Evolutionary conservation across 2,329 filamentous ascomycete species (phyloP), one percentile per base, ranked within the genome.

Genomic region (Alternaria triticina): DNA sequence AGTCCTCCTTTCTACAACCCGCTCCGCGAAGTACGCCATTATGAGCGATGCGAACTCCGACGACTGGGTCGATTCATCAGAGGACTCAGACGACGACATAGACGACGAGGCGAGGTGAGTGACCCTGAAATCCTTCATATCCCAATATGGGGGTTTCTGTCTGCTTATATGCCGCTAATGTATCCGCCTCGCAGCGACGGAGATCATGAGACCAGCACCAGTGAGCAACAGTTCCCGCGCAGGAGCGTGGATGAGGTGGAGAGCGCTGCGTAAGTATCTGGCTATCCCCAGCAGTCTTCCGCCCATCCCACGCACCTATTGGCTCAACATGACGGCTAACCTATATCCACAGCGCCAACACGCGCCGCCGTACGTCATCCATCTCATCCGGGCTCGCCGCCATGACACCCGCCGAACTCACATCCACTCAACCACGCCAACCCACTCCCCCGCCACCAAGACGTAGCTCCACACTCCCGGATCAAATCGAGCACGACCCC

Each of bases 21-120:
- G 3, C 27, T 44, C 15, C 15, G 13, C 12, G 12, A 22, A 28
- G 15, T 13, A 13, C n/a, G 13, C 20, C 13, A 33, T 15, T 9
- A 62, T 62, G 60, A 62, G 56, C 11, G 13, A 59, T 23, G 30
- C 45, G 6, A 12, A 44, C 12, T 59, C 47, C 12, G 56, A 59
- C 22, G 55, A 57, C 17, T 62, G 56, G 60, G 60, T 54, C 10
- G 51, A 58, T 4, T 23, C 30, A 22, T 49, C 60, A 20, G 25
- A 20, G 5, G 17, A 9, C 12, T 59, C 49, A 6, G 23, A n/a
- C 25, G 22, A 28, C 33, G 45, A n/a, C 8, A 3, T n/a, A 13
- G 45, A 28, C 45, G 4, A 2, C 27, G 33, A 12, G 22, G 17
- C 22, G 9, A 27, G 22, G 44, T 57, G 1, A 40, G 36, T 40